Base-by-base conservation (phyloP, 805 yeast species). In the Metschnikowia similis region DNA sequence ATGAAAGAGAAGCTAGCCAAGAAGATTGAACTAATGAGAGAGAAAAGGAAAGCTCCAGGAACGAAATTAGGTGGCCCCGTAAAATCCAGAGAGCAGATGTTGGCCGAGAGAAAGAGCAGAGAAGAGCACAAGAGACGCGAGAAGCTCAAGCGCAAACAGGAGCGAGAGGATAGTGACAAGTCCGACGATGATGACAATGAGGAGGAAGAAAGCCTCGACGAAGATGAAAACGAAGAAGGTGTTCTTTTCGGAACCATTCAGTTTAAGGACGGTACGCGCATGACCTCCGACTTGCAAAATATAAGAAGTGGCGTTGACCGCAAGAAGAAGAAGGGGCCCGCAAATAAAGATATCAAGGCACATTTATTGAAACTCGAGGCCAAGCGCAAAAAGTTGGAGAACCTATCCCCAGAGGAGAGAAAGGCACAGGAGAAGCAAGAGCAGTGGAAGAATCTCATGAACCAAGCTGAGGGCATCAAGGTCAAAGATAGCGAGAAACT, bases 41-140 rank as follows among this genome's bases (percentile, higher is more conserved):
- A 84, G 48, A 86, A 81, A 67, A 83, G 99, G 65, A 91, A 86
- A 61, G 99, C 98, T 1, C 94, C 95, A 0, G 98, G 98, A 1
- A 72, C 91, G 1, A 84, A 82, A 41, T 82, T 76, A 4, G 74
- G 77, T 4, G 96, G 97, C 26, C 94, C 96, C 0, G 90, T 91
- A 13, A 78, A 83, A 51, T 87, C 92, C 9, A 77, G 97, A 67
- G 95, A 89, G 57, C 91, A 85, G 38, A 83, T 87, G 45, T 69
- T 88, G 48, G 83, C 78, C 35, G 87, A 83, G 57, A 80, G 96
- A 53, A 73, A 74, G 55, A 64, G 62, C 45, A 76, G 74, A 53
- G 76, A 72, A 47, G 80, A 76, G 48, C 57, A 66, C 50, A 79
- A 74, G 63, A 64, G 69, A 56, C 60, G 79, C 74, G 64, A 79